Conservation (phyloP, 1,284 basidiomycete species). For the Stereum hirsutum region DNA sequence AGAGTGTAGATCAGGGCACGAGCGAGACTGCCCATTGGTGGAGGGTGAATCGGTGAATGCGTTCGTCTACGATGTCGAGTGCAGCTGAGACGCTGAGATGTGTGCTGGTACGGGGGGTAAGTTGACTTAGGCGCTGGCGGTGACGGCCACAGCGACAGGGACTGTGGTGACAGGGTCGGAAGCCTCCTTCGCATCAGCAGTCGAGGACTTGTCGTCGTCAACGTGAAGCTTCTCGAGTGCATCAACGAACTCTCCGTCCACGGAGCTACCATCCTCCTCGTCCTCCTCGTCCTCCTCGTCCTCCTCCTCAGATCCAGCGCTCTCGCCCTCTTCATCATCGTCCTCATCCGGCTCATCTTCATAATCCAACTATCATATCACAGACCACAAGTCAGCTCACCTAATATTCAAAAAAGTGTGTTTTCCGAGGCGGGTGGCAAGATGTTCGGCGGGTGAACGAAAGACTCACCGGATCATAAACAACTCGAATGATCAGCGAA, state of each 20-base stretch:
- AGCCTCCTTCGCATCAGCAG: too few species aligned
- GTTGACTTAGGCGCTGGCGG: too few species aligned
- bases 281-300: slow-evolving; percentile 28
- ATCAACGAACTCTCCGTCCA: slow-evolving; percentile 50
- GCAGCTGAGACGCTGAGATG: too few species aligned
- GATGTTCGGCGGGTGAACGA: not conserved
- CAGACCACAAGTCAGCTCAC: not conserved
- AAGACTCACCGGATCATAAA: slow-evolving; percentile 86
- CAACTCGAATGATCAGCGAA: slow-evolving; percentile 86
- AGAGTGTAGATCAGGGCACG: too few species aligned
- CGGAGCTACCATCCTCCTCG: too few species aligned
- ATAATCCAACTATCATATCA: slow-evolving; percentile 48
- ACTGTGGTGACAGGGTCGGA: too few species aligned
- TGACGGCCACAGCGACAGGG: too few species aligned
- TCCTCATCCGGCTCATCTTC: slow-evolving; percentile 54
- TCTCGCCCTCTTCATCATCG: slow-evolving; percentile 31
- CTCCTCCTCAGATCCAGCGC: slow-evolving; percentile 32
- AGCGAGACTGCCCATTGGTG: too few species aligned
- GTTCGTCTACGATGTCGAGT: too few species aligned
- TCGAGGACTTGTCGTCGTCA: too few species aligned
- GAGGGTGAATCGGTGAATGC: too few species aligned
- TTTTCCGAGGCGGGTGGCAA: not conserved
- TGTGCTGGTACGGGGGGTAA: too few species aligned
- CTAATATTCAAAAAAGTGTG: not conserved
- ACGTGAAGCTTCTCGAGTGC: slow-evolving; percentile 62